Evolutionary conservation across 1,284 basidiomycete species (phyloP), one percentile per base, ranked within the genome.

Genomic region (Filobasidium uniguttulatum): DNA sequence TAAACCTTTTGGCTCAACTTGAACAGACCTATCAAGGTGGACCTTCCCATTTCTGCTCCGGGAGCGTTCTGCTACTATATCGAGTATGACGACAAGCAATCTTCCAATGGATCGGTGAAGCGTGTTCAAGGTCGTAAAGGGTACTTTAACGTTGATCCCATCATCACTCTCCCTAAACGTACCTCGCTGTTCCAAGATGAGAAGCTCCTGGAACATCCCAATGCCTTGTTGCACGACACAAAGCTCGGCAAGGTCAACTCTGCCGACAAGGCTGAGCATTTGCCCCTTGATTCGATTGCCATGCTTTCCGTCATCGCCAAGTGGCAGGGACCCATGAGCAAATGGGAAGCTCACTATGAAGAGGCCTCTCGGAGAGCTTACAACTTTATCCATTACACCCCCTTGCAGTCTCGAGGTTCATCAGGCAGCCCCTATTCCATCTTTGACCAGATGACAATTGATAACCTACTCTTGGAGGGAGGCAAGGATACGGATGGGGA

Each of bases 351-450:
- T 6, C 78, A 86, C 62, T 83, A 91, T 57, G 74, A 77, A 46
- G 86, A 90, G 67, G 83, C 86, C 5, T 78, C 80, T 52, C 76
- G 85, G 53, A 74, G 90, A 46, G 90, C 91, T 0, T 96, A 96
- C 73, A 96, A 89, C 57, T 89, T 91, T 85, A 72, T 96, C 37
- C 91, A 96, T 64, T 96, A 85, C 74, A 86, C 90, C 1, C 90
- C 90, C 0, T 73, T 96, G 14, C 90, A 96, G 65, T 82, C 86
- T 62, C 75, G 89, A 29, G 91, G 90, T 25, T 76, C 80, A 58
- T 88, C 84, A 56, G 77, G 83, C 54, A 89, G 85, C 59, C 90
- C 91, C 0, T 96, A 94, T 67, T 90, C 86, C 22, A 87, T 96
- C 60, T 77, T 78, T 49, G 79, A 91, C 62, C 91, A 96, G 71